Evolutionary conservation across 2,329 filamentous ascomycete species (phyloP).

Genomic region (Macrophomina pseudophaseolina): DNA sequence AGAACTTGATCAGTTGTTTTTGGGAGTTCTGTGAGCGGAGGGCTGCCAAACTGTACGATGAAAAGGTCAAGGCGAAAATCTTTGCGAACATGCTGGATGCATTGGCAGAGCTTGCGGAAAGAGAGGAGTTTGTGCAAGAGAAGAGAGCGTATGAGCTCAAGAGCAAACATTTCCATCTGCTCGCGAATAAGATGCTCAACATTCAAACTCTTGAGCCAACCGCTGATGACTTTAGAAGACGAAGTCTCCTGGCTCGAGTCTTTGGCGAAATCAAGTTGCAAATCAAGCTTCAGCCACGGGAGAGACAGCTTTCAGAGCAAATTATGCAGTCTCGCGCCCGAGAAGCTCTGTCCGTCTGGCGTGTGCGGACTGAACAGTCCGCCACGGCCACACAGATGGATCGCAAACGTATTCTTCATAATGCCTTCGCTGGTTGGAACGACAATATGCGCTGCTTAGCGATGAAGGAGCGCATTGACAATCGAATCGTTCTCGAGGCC

Average conservation of each 20-base stretch:
- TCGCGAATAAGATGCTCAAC: slow-evolving; percentile 28
- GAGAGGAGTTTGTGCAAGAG: slow-evolving; percentile 31
- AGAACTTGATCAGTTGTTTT: slow-evolving; percentile 44
- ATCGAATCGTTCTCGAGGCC: slow-evolving; percentile 59
- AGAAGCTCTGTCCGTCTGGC: slow-evolving; percentile 54
- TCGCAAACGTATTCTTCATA: slow-evolving; percentile 58
- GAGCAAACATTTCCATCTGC: slow-evolving; percentile 34
- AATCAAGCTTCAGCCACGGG: slow-evolving; percentile 29
- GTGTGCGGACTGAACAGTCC: slow-evolving; percentile 46
- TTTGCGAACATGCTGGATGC: slow-evolving; percentile 39
- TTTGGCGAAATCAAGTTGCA: slow-evolving; percentile 28
- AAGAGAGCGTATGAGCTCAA: slow-evolving; percentile 34
- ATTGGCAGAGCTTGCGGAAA: slow-evolving; percentile 34
- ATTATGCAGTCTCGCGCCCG: slow-evolving; percentile 47
- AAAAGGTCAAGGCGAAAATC: slow-evolving; percentile 34
- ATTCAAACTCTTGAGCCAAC: slow-evolving; percentile 38
- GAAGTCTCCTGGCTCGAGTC: slow-evolving; percentile 32
- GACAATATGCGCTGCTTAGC: slow-evolving; percentile 61
- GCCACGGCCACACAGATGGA: slow-evolving; percentile 57
- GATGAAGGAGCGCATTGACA: slow-evolving; percentile 59
- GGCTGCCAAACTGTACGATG: slow-evolving; percentile 41
- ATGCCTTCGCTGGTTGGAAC: slow-evolving; percentile 67
- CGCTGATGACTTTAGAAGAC: slow-evolving; percentile 42
- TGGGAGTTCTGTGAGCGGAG: slow-evolving; percentile 43
- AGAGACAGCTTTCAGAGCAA: slow-evolving; percentile 45